Base-by-base conservation (phyloP, 2,329 filamentous ascomycete genomes). In the Cladosporium oxysporum region DNA sequence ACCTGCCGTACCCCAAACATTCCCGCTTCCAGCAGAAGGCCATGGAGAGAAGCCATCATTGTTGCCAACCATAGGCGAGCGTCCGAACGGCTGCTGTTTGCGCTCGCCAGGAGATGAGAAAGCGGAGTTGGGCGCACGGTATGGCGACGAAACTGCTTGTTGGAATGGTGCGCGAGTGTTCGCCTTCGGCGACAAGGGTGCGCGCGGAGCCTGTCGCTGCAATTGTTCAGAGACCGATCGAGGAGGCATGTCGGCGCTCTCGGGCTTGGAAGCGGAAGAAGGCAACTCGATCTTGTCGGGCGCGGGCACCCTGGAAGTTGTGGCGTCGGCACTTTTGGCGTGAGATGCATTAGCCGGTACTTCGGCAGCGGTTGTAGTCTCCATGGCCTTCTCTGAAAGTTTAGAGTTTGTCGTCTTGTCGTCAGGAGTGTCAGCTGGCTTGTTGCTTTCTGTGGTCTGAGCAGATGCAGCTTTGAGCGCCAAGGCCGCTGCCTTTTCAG, bases 1-100 rank as follows among this genome's bases (percentile, higher is more conserved):
- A 12, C 87, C 88, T 63, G 88, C 85, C 70, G 91, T 88, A 21
- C 88, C 90, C 91, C 91, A 93, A 21, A 93, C 89, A 73, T 90
- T 91, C 58, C 84, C 82, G 14, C 62, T 79, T 73, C 82, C 76
- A 12, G 80, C 69, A 82, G 83, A 57, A 49, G 73, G 71, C 74
- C 73, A 76, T 50, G 72, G 70, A 12, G 72, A 67, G 53, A 69
- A 72, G 4, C 68, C 65, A 59, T 74, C 72, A 59, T 66, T 71
- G 65, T 62, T 68, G 33, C 21, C 70, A 60, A 58, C 62, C 41
- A 74, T 67, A 18, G 73, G 72, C 35, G 74, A 75, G n/a, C 73
- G 70, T n/a, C 69, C 70, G 53, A 76, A 76, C 14, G 68, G 64
- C 33, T 72, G 72, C 66, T 78, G 76, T 35, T 70, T 71, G 63